Conservation (phyloP, 139 green algal genomes). For the Zygnema circumcarinatum region DNA sequence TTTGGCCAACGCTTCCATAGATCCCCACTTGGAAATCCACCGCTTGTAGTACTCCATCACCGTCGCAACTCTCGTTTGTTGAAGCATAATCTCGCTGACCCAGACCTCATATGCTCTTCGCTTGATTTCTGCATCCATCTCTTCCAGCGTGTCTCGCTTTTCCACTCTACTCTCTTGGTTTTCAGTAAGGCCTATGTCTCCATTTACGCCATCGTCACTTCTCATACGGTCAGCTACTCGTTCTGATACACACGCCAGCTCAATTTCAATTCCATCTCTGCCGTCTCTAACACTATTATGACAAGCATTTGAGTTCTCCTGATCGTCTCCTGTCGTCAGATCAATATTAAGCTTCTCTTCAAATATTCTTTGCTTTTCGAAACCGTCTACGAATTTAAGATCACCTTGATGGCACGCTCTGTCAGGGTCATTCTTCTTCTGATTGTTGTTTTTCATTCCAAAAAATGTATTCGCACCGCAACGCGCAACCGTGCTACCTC, state of each 20-base stretch:
- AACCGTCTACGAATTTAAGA: not conserved
- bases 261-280: not conserved
- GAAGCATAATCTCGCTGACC: constrained; percentile 94
- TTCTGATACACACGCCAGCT: not conserved
- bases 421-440: constrained; percentile 1
- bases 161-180: constrained; percentile 29
- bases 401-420: constrained; percentile 23
- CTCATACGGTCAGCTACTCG: not conserved
- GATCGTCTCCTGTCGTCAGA: constrained; percentile 10
- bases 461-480: not conserved
- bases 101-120: constrained; percentile 83
- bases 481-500: not conserved
- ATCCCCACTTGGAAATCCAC: constrained; percentile 89
- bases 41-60: constrained; percentile 76
- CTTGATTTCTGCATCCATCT: not conserved
- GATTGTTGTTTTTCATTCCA: not conserved
- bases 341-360: not conserved
- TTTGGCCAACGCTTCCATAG: constrained; percentile 74
- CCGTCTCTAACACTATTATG: too few species aligned
- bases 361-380: not conserved
- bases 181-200: not conserved
- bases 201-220: not conserved
- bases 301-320: not conserved
- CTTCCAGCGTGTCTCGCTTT: constrained; percentile 6
- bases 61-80: constrained; percentile 87